A percentile compares a stretch with the other conserved stretches of the same genome.
phyloP scores from a whole-genome alignment of 768 basidiomycete species.

The Kwoniella dejecticola region DNA sequence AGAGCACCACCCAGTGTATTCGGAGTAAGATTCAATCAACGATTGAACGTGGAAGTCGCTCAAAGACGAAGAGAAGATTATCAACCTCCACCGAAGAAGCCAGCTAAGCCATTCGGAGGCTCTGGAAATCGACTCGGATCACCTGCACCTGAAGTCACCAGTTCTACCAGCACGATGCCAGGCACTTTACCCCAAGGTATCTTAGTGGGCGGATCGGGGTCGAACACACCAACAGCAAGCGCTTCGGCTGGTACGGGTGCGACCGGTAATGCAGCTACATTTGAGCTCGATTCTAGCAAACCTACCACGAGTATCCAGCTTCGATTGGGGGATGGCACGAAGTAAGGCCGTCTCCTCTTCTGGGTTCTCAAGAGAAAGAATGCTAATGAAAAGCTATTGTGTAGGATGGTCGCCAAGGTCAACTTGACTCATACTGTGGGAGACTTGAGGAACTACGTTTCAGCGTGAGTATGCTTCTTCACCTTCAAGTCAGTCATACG shows the following conservation, averaged over 20 bases:
- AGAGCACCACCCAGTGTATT: slow-evolving; percentile 74
- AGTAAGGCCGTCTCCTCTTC: slow-evolving; percentile 58
- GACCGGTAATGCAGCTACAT: slow-evolving; percentile 59
- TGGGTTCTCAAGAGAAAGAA: neutral
- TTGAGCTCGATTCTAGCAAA: slow-evolving; percentile 76
- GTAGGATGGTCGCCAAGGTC: slow-evolving; percentile 78
- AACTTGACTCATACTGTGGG: slow-evolving; percentile 86
- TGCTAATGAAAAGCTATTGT: neutral
- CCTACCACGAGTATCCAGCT: slow-evolving; percentile 91
- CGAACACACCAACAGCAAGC: slow-evolving; percentile 12
- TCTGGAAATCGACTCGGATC: slow-evolving; percentile 79
- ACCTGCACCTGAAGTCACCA: slow-evolving; percentile 61
- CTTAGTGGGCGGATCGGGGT: slow-evolving; percentile 12
- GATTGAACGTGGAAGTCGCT: slow-evolving; percentile 76
- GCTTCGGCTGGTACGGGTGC: slow-evolving; percentile 27
- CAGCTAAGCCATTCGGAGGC: slow-evolving; percentile 66
- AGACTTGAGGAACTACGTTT: slow-evolving; percentile 83
- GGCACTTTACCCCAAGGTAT: slow-evolving; percentile 30
- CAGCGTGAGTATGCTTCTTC: slow-evolving; percentile 66
- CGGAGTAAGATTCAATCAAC: slow-evolving; percentile 73
- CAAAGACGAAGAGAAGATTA: slow-evolving; percentile 74
- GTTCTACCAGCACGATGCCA: slow-evolving; percentile 22
- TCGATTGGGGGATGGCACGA: slow-evolving; percentile 84
- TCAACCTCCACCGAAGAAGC: slow-evolving; percentile 61
- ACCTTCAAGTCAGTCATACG: neutral